Evolutionary conservation across 768 basidiomycete species (phyloP), one percentile per base, ranked within the genome.

Genomic region (Hortiboletus campestris): DNA sequence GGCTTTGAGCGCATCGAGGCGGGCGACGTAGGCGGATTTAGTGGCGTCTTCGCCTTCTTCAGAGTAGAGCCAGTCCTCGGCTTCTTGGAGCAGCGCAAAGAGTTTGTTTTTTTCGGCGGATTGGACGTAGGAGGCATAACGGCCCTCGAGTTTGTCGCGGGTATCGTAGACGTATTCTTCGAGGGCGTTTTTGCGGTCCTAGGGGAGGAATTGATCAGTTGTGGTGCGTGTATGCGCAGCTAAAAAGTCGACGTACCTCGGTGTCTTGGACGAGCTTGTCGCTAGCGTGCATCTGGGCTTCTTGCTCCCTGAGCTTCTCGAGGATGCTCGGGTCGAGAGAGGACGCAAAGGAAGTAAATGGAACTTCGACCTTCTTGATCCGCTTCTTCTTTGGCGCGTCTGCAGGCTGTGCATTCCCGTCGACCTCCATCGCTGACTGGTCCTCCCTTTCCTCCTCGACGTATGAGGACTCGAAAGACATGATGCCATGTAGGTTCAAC

Each of bases 101-200:
- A 98, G 84, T 57, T 83, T 83, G 58, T 82, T 72, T 77, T 94
- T 95, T 76, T 98, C 96, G 13, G 76, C 71, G 0, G 84, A 46
- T 66, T 88, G 81, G 49, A 89, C 89, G 73, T 79, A 98, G 13
- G 83, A 46, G 17, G 86, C 85, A 67, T 91, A 97, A 48, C 89
- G 84, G 45, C 88, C 91, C 36, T 98, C 95, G 57, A 99, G 83
- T 77, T 97, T 96, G 73, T 84, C 78, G 38, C 94, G 90, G 67
- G 82, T 94, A 72, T 98, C 96, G 75, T 98, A 98, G 55, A 98
- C 89, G 77, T 96, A 98, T 76, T 98, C 97, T 76, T 99, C 96
- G 14, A 99, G 85, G 5, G 95, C 94, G 70, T 99, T 99, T 78
- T 98, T 99, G 73, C 91, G 86, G 74, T 98, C 91, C 93, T 96